Evolutionary conservation across 495 filamentous ascomycete genomes (phyloP), one percentile per base, ranked within the genome.

Genomic region (Xylaria venustula): DNA sequence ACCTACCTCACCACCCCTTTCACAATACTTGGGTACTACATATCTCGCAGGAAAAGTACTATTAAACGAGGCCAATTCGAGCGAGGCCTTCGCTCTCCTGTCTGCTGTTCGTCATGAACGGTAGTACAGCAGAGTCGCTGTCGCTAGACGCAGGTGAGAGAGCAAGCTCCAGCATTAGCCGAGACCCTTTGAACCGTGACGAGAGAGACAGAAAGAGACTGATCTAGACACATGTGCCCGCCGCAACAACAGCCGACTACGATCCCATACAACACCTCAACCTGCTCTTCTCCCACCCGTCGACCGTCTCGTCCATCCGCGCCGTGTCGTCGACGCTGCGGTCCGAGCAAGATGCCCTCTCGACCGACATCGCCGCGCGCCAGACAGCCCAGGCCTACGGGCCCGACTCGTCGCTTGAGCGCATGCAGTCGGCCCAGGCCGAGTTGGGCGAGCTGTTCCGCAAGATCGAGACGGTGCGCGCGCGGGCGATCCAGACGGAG

Each of bases 231-330:
- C 41, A n/a, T 15, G 34, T 32, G 25, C 42, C 67, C 70, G 23
- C 58, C 70, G 23, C 58, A 63, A 53, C 63, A 65, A 64, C 50
- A 98, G 95, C 88, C 64, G 88, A 97, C 69, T 98, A 97, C 77
- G 89, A 98, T 71, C 93, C 95, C 49, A 87, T 97, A 65, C 85
- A 90, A 50, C 93, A 98, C 74, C 85, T 98, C 52, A 98, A 98
- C 78, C 79, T 88, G 62, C 87, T 98, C 66, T 98, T 98, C 79
- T 89, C 93, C 42, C 91, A 96, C 73, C 90, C 92, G 7, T 91
- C 90, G 28, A 90, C 92, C 66, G 86, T 98, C 49, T 86, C 88
- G 57, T 89, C 90, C 60, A 88, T 96, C 57, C 79, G 80, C 45
- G 80, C 83, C 41, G 88, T 91, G 54, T 89, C 89, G 28, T 76